phyloP scores from a whole-genome alignment of 257 asterid genomes.

The Haberlea rhodopensis region DNA sequence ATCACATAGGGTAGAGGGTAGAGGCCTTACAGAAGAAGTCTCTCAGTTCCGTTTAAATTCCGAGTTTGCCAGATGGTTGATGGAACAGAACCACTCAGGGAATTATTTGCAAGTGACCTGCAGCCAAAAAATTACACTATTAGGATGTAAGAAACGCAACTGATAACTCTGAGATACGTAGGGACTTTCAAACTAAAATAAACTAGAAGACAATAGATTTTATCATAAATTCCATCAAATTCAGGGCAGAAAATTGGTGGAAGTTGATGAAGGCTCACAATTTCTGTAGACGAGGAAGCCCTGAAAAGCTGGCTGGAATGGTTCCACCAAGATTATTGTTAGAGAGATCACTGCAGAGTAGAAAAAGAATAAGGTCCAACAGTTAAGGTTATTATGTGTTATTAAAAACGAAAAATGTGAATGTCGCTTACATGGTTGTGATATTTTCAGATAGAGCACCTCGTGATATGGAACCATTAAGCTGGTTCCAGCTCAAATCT shows the following conservation, averaged over 20 bases:
- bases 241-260: slow-evolving; percentile 13
- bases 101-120: slow-evolving; percentile 82
- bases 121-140: slow-evolving; percentile 19
- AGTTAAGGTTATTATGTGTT: background rate
- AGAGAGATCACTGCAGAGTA: slow-evolving; percentile 65
- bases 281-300: slow-evolving; percentile 75
- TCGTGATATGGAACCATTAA: slow-evolving; percentile 65
- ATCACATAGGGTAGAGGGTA: background rate
- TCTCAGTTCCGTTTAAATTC: slow-evolving; percentile 55
- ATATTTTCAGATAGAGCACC: slow-evolving; percentile 57
- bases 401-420: background rate
- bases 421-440: slow-evolving; percentile 73
- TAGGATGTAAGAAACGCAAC: too few relatives aligned
- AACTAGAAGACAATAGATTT: background rate
- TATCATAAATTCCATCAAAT: slow-evolving; percentile 18
- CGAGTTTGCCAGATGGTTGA: slow-evolving; percentile 78
- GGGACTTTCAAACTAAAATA: background rate
- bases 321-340: slow-evolving; percentile 73
- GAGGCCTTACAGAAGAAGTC: slow-evolving; percentile 62
- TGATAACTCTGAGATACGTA: background rate
- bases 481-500: slow-evolving; percentile 81
- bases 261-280: slow-evolving; percentile 51
- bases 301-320: slow-evolving; percentile 72
- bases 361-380: slow-evolving; percentile 17
- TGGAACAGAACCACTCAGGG: slow-evolving; percentile 76